Evolutionary conservation across 1,139 yeast species (phyloP).

Genomic region (Candida sp.): DNA sequence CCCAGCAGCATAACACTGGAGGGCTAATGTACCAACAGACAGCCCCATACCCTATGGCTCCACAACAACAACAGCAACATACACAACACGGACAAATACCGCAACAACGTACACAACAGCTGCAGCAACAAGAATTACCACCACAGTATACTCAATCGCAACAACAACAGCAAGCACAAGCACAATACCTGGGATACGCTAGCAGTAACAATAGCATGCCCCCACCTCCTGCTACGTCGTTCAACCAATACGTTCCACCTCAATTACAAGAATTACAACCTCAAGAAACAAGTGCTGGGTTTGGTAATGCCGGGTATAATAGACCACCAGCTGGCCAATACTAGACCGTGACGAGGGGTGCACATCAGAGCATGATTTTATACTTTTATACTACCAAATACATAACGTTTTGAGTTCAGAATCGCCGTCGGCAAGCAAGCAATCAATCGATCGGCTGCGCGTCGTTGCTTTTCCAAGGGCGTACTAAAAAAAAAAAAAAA

Average conservation of each 20-base stretch:
- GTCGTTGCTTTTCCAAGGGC: not conserved
- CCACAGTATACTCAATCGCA: conserved; percentile 4
- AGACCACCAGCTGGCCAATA: not conserved
- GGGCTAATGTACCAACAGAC: conserved; percentile 5
- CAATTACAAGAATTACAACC: conserved; percentile 20
- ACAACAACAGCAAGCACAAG: conserved; percentile 3
- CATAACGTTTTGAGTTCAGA: no score
- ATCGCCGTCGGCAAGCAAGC: no score
- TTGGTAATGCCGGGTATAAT: conserved; percentile 31
- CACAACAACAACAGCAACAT: conserved; percentile 21
- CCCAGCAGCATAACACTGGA: conserved; percentile 11
- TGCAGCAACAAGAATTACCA: not conserved
- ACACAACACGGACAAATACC: conserved; percentile 1
- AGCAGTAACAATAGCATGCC: not conserved
- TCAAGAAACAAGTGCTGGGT: conserved; percentile 42
- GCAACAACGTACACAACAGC: not conserved
- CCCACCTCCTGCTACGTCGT: conserved; percentile 3
- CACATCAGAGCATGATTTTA: no score
- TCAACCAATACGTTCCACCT: conserved; percentile 8
- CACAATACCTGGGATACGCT: conserved; percentile 2
- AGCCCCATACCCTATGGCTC: conserved; percentile 14
- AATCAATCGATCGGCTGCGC: no score
- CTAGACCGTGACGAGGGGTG: not conserved
- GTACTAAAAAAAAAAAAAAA: not conserved
- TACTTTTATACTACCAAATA: no score